Evolutionary conservation across 1,139 yeast species (phyloP).

Genomic region (Candida sojae): DNA sequence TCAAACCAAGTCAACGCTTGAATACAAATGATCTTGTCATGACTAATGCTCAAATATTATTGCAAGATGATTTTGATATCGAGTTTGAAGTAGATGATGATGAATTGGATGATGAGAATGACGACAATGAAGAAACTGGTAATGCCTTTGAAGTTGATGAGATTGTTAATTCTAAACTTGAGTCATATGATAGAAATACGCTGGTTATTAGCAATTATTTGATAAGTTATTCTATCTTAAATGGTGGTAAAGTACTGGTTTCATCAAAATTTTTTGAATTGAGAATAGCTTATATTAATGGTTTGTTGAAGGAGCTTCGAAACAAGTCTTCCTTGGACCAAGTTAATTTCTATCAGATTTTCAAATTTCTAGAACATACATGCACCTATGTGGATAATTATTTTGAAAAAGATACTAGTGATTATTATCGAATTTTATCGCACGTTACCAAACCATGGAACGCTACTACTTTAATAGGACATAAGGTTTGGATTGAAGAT

Average conservation of each 20-base stretch:
- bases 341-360: constrained; percentile 28
- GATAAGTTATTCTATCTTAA: constrained; percentile 33
- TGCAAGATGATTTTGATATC: constrained; percentile 15
- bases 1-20: constrained; percentile 19
- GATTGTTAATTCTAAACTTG: constrained; percentile 9
- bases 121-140: constrained; percentile 18
- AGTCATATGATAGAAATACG: constrained; percentile 21
- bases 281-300: constrained; percentile 22
- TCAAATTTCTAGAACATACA: constrained; percentile 39
- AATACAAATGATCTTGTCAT: constrained; percentile 11
- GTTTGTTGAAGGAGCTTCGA: constrained; percentile 15
- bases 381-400: constrained; percentile 26
- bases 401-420: constrained; percentile 23
- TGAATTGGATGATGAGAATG: constrained; percentile 20
- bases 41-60: constrained; percentile 3
- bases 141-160: constrained; percentile 12
- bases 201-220: constrained; percentile 38
- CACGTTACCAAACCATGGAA: constrained; percentile 29
- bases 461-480: constrained; percentile 29
- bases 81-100: constrained; percentile 14
- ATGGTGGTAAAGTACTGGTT: constrained; percentile 18
- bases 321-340: constrained; percentile 7
- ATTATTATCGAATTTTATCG: constrained; percentile 20
- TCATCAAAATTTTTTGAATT: constrained; percentile 27
- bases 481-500: constrained; percentile 30